These are phyloP conservation scores for Neurospora sp. DNA, from an alignment of 495 filamentous ascomycete genomes.

Conservation along the genomic window DNA sequence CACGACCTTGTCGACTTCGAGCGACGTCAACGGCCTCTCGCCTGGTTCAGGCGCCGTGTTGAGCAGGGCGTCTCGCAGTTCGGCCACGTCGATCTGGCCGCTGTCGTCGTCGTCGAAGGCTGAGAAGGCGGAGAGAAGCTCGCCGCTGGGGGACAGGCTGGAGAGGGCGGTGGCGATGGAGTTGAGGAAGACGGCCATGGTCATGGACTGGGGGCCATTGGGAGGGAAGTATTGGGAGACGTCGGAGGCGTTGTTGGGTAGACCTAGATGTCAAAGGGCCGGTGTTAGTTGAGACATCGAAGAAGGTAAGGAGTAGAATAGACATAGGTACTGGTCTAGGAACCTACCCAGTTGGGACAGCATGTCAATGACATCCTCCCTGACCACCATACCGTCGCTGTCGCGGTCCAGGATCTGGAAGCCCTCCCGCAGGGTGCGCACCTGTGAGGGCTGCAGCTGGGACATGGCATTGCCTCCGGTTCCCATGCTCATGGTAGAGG, in stretches of 20 bases:
- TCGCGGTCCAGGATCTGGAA: conserved; percentile 81
- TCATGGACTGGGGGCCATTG: conserved; percentile 55
- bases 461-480: conserved; percentile 44
- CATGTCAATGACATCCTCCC: conserved; percentile 72
- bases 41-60: conserved; percentile 70
- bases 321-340: not conserved
- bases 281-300: not conserved
- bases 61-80: conserved; percentile 73
- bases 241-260: conserved; percentile 44
- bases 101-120: conserved; percentile 95
- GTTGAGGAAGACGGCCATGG: conserved; percentile 74
- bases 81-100: conserved; percentile 76
- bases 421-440: conserved; percentile 68
- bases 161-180: conserved; percentile 63
- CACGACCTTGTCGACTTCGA: conserved; percentile 75
- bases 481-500: conserved; percentile 1
- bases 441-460: conserved; percentile 55
- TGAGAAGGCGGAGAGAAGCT: conserved; percentile 77
- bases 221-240: conserved; percentile 70
- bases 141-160: conserved; percentile 59
- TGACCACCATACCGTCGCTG: conserved; percentile 63
- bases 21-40: conserved; percentile 53
- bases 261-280: conserved; percentile 18
- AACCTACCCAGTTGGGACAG: conserved; percentile 59
- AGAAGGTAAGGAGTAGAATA: not conserved